Percentiles rank a stretch among this genome's conserved stretches.
Evolutionary conservation across 805 yeast species (phyloP).

Genomic region (Candida peoriensis): DNA sequence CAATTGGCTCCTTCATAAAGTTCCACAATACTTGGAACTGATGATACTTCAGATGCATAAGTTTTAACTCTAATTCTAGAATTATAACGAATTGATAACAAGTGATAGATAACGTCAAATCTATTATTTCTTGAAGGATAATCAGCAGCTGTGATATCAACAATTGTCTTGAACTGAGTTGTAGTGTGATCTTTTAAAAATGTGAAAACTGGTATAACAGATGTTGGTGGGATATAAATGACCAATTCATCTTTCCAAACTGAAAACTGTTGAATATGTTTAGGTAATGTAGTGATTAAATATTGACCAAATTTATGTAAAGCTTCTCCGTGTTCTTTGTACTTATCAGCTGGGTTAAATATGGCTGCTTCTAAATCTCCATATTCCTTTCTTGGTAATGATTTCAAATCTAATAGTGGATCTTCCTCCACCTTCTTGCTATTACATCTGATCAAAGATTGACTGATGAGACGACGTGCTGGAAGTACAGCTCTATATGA

Average conservation of each 20-base stretch:
- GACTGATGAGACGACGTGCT: no score
- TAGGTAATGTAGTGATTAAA: conserved; percentile 73
- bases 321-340: conserved; percentile 59
- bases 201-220: conserved; percentile 62
- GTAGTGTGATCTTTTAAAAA: conserved; percentile 77
- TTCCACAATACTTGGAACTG: conserved; percentile 76
- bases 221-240: conserved; percentile 69
- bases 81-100: conserved; percentile 76
- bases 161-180: conserved; percentile 69
- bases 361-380: conserved; percentile 26
- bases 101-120: conserved; percentile 82
- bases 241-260: conserved; percentile 91
- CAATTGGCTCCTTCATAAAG: conserved; percentile 80
- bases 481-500: no score
- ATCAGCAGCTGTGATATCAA: conserved; percentile 85
- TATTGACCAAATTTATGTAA: conserved; percentile 80
- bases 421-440: conserved; percentile 9
- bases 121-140: conserved; percentile 80
- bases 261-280: conserved; percentile 73
- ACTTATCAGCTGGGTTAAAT: conserved; percentile 75
- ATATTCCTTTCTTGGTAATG: conserved; percentile 22
- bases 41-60: conserved; percentile 74
- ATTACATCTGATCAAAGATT: no score
- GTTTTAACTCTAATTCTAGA: conserved; percentile 87
- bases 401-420: conserved; percentile 15